Evolutionary conservation across 1,139 yeast genomes (phyloP), one percentile per base, ranked within the genome.

Genomic region (Taphrina deformans): DNA sequence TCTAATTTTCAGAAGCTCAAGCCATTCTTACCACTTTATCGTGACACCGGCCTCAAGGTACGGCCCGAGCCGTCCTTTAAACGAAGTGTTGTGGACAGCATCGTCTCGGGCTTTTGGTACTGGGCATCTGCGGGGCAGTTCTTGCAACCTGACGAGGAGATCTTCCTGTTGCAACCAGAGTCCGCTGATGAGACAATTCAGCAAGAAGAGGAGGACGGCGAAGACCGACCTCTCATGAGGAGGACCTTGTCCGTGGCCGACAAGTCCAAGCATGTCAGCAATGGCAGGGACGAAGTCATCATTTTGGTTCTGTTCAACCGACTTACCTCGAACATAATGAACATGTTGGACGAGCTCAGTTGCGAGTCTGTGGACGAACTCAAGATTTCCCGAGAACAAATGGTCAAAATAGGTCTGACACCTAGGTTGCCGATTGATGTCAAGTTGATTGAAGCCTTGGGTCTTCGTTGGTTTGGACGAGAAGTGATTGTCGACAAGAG

Each of bases 81-180:
- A 33, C 58, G 58, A 23, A 38, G 46, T 26, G 14, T 53, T n/a
- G 10, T 53, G 48, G 58, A 53, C 35, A 53, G 40, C 16, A 24
- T 53, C 58, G 45, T 53, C 21, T 35, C 48, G 12, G 58, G 58
- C 24, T 38, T 53, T 18, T 53, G 58, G 58, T 53, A 53, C 26
- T 53, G 58, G 58, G 58, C 58, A 14, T 53, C 58, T 4, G 46
- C 58, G 7, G 58, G 58, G 9, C 48, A 38, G 26, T 53, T 41
- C 29, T 33, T 53, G 23, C 27, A 38, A 18, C 46, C 27, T 16
- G 45, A 35, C 16, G 48, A 53, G 14, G 58, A 53, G 6, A 51
- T 51, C 2, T 51, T 31, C 27, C 55, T 51, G 9, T 29, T 38
- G 33, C 48, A 38, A 10, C 26, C 58, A 9, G 33, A 38, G 6